Evolutionary conservation across 495 filamentous ascomycete genomes (phyloP).

Genomic region (Entonaema liquescens): DNA sequence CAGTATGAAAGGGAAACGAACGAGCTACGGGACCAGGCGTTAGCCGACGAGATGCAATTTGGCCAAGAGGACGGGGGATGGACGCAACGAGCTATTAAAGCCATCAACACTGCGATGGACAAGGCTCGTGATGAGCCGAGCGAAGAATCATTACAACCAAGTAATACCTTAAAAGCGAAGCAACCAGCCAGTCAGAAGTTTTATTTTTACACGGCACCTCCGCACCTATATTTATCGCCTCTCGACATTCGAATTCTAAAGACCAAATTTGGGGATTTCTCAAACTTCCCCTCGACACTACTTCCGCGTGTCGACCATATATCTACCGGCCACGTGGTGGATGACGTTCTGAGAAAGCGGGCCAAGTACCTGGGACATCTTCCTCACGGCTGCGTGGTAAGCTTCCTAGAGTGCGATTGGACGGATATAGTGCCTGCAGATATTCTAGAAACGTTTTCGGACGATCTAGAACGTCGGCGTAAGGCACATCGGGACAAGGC

Average conservation of each 20-base stretch:
- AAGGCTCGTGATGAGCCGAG: conserved; percentile 58
- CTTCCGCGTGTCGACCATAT: conserved; percentile 92
- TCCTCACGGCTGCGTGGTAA: conserved; percentile 91
- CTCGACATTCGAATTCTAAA: conserved; percentile 96
- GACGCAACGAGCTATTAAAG: conserved; percentile 81
- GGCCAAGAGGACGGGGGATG: conserved; percentile 89
- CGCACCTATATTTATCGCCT: conserved; percentile 91
- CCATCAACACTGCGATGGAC: conserved; percentile 75
- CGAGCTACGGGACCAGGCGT: conserved; percentile 75
- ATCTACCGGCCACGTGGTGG: conserved; percentile 87
- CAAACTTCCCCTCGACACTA: conserved; percentile 85
- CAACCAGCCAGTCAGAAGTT: conserved; percentile 60
- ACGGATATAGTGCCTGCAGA: conserved; percentile 84
- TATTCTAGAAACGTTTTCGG: conserved; percentile 73
- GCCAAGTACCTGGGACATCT: conserved; percentile 92
- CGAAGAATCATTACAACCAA: conserved; percentile 5
- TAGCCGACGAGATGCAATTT: conserved; percentile 91
- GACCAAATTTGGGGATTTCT: conserved; percentile 85
- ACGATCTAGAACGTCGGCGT: conserved; percentile 80
- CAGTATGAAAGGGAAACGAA: conserved; percentile 82
- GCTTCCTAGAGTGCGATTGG: conserved; percentile 97
- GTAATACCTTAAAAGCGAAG: conserved; percentile 32
- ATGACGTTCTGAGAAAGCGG: conserved; percentile 85
- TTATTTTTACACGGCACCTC: conserved; percentile 89
- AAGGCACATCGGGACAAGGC: conserved; percentile 89